Evolutionary conservation across 73 alveolate species (phyloP).

Genomic region (Paraurostyla sp.): DNA sequence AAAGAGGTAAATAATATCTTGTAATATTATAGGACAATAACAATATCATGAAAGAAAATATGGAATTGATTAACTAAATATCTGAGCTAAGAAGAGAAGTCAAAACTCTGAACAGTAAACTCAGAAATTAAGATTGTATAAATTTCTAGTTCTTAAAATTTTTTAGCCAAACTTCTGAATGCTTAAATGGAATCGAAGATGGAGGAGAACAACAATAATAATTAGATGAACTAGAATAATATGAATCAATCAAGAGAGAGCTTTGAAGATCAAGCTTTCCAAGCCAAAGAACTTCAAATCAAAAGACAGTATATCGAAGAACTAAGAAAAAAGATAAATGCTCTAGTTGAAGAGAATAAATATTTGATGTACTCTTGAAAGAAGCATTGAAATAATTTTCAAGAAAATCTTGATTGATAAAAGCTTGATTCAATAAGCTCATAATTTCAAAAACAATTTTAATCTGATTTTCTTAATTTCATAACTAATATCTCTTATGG

Average conservation of each 20-base stretch:
- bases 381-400: too few relatives aligned
- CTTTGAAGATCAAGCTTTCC: slow-evolving; percentile 28
- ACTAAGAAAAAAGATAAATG: slow-evolving; percentile 35
- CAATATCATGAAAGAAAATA: slow-evolving; percentile 86
- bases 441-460: too few relatives aligned
- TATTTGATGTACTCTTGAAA: too few relatives aligned
- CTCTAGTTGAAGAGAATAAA: slow-evolving; percentile 40
- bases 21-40: slow-evolving; percentile 70
- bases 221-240: background rate
- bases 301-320: slow-evolving; percentile 61
- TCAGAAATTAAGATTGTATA: slow-evolving; percentile 46
- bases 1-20: slow-evolving; percentile 57
- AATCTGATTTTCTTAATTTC: too few relatives aligned
- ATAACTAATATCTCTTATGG: too few relatives aligned
- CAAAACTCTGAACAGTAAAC: slow-evolving; percentile 60
- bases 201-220: background rate
- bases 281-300: slow-evolving; percentile 48
- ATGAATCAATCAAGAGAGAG: slow-evolving; percentile 42
- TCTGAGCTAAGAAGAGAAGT: slow-evolving; percentile 80
- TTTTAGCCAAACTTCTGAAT: slow-evolving; percentile 38
- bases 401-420: too few relatives aligned
- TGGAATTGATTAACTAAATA: slow-evolving; percentile 81
- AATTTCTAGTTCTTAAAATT: background rate
- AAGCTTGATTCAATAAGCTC: too few relatives aligned
- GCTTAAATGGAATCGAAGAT: background rate